phyloP scores from a whole-genome alignment of 192 early-diverging fungal species.

The Pilaira anomala region DNA sequence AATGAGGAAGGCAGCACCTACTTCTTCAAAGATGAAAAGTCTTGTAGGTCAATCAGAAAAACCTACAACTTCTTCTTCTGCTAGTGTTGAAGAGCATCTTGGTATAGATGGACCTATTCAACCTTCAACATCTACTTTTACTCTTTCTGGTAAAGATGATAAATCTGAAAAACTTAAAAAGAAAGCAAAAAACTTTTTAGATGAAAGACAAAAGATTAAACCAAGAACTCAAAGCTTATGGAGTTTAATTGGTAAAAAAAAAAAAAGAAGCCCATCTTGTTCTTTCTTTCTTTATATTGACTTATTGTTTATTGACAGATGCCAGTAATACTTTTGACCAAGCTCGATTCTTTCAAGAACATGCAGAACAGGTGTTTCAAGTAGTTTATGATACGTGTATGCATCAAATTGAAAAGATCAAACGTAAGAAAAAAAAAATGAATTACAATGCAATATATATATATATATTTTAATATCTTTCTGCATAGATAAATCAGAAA shows the following conservation, averaged over 20 bases:
- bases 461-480: background rate
- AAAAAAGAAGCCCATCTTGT: slow-evolving; percentile 2
- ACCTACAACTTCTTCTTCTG: too few relatives aligned
- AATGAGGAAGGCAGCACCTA: too few relatives aligned
- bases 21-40: too few relatives aligned
- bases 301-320: slow-evolving; percentile 43
- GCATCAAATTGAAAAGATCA: slow-evolving; percentile 73
- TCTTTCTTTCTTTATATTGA: slow-evolving; percentile 11
- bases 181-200: slow-evolving; percentile 72
- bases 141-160: slow-evolving; percentile 45
- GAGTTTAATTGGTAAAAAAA: slow-evolving; percentile 66
- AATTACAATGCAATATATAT: background rate
- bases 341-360: slow-evolving; percentile 72
- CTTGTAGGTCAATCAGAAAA: too few relatives aligned
- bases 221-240: slow-evolving; percentile 60
- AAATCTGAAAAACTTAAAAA: slow-evolving; percentile 65
- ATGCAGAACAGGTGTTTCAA: slow-evolving; percentile 65
- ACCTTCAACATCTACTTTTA: slow-evolving; percentile 23
- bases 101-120: slow-evolving; percentile 12
- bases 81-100: too few relatives aligned
- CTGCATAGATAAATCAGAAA: slow-evolving; percentile 42
- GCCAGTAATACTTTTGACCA: slow-evolving; percentile 66
- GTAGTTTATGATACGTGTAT: slow-evolving; percentile 68
- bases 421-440: slow-evolving; percentile 46
- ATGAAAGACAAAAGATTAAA: slow-evolving; percentile 75